Percentiles rank a stretch among this genome's conserved stretches.
Conservation (phyloP, 2,329 filamentous ascomycete species). For the Nakataea oryzae region DNA sequence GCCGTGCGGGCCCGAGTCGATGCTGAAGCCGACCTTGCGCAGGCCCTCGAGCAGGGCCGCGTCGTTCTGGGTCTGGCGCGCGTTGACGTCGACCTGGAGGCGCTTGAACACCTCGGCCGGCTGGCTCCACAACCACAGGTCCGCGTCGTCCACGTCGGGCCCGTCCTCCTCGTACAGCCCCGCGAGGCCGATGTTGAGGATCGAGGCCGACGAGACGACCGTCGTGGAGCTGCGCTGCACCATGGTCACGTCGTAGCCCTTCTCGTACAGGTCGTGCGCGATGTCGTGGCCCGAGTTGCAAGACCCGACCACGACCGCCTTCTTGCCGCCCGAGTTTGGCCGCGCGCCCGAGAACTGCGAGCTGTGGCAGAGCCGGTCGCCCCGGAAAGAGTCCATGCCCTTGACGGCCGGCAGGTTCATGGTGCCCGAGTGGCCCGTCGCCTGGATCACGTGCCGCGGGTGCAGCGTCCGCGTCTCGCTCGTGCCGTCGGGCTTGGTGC, state of each 20-base stretch:
- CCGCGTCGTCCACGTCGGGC: slow-evolving; percentile 46
- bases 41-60: slow-evolving; percentile 34
- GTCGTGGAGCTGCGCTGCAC: slow-evolving; percentile 48
- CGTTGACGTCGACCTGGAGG: slow-evolving; percentile 31
- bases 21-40: slow-evolving; percentile 42
- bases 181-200: slow-evolving; percentile 31
- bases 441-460: slow-evolving; percentile 54
- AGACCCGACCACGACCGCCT: slow-evolving; percentile 44
- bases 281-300: slow-evolving; percentile 52
- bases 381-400: slow-evolving; percentile 40
- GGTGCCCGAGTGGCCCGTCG: slow-evolving; percentile 59
- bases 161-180: slow-evolving; percentile 25
- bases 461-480: slow-evolving; percentile 41
- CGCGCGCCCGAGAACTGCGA: slow-evolving; percentile 36
- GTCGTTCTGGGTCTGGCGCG: slow-evolving; percentile 23
- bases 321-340: slow-evolving; percentile 27
- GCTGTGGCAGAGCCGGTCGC: slow-evolving; percentile 42
- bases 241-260: slow-evolving; percentile 48
- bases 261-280: slow-evolving; percentile 45
- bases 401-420: slow-evolving; percentile 49
- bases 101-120: slow-evolving; percentile 41
- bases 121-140: slow-evolving; percentile 37
- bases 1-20: slow-evolving; percentile 44
- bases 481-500: slow-evolving; percentile 32
- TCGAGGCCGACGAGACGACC: slow-evolving; percentile 36